Evolutionary conservation across 1,139 yeast genomes (phyloP).

Genomic region (Candida neerlandica): DNA sequence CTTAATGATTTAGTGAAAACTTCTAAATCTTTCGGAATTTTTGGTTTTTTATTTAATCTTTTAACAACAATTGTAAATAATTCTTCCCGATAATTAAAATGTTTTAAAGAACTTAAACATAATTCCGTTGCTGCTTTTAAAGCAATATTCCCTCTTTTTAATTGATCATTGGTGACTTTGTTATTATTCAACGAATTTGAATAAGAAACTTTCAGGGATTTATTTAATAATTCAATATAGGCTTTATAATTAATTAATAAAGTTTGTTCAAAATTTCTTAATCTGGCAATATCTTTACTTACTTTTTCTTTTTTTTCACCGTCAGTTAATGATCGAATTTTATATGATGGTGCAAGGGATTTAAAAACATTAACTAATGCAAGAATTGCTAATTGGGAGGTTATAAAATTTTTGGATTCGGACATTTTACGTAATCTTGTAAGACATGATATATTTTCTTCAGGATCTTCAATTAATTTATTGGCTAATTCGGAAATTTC

Average conservation of each 20-base stretch:
- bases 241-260: conserved; percentile 68
- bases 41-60: conserved; percentile 61
- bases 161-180: conserved; percentile 37
- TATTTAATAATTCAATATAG: conserved; percentile 61
- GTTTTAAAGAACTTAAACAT: conserved; percentile 60
- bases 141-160: conserved; percentile 59
- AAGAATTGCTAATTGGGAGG: conserved; percentile 72
- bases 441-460: conserved; percentile 70
- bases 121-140: conserved; percentile 82
- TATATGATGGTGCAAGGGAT: conserved; percentile 83
- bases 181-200: conserved; percentile 45
- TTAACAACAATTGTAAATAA: conserved; percentile 67
- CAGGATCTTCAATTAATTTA: conserved; percentile 83
- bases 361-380: conserved; percentile 86
- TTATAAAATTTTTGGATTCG: conserved; percentile 63
- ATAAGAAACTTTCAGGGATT: conserved; percentile 41
- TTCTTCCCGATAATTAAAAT: conserved; percentile 80
- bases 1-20: conserved; percentile 63
- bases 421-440: conserved; percentile 75
- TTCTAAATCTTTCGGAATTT: conserved; percentile 43
- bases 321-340: conserved; percentile 80
- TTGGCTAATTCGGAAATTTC: conserved; percentile 83
- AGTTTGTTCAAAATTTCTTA: conserved; percentile 79
- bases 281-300: conserved; percentile 73
- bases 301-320: conserved; percentile 81